Conservation (phyloP, 176 grass and related monocot species). For the Aegilops speltoides region DNA sequence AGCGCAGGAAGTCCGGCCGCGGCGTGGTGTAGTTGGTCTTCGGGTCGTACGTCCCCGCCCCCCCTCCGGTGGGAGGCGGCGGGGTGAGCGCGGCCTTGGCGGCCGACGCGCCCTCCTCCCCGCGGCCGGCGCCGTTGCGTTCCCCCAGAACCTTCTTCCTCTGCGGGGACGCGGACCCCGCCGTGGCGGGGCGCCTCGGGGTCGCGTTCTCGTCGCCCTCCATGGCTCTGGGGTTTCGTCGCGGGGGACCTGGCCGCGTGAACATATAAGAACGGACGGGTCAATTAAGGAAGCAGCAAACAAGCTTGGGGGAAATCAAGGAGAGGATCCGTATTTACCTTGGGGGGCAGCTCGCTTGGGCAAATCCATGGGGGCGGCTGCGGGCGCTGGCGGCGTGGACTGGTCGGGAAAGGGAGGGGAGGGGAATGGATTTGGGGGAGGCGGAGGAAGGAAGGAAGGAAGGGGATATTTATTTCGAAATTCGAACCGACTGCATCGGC, state of each 20-base stretch:
- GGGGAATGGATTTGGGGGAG: not conserved
- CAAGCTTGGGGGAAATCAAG: not conserved
- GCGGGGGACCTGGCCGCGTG: constrained; percentile 17
- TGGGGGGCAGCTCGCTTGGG: constrained; percentile 14
- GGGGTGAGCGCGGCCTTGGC: constrained; percentile 9
- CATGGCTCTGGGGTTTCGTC: constrained; percentile 13
- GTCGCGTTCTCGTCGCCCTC: constrained; percentile 38
- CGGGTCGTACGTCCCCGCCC: constrained; percentile 57
- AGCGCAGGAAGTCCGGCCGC: constrained; percentile 73
- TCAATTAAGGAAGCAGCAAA: not conserved
- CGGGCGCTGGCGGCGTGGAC: not conserved
- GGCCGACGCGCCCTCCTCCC: not conserved
- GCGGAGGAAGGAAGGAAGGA: not conserved
- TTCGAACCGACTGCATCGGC: constrained; percentile 13
- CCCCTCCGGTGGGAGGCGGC: constrained; percentile 3
- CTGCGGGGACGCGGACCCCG: not conserved
- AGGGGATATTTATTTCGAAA: constrained; percentile 20
- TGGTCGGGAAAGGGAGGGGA: not conserved
- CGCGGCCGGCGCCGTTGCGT: constrained; percentile 19
- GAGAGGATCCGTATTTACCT: constrained; percentile 22
- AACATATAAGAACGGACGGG: not conserved
- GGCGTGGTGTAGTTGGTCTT: constrained; percentile 74
- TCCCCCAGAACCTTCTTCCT: constrained; percentile 42
- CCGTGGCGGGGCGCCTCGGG: not conserved
- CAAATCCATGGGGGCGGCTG: constrained; percentile 31